Base-by-base conservation (phyloP, 2,329 filamentous ascomycete species). In the Onygenales sp. region DNA sequence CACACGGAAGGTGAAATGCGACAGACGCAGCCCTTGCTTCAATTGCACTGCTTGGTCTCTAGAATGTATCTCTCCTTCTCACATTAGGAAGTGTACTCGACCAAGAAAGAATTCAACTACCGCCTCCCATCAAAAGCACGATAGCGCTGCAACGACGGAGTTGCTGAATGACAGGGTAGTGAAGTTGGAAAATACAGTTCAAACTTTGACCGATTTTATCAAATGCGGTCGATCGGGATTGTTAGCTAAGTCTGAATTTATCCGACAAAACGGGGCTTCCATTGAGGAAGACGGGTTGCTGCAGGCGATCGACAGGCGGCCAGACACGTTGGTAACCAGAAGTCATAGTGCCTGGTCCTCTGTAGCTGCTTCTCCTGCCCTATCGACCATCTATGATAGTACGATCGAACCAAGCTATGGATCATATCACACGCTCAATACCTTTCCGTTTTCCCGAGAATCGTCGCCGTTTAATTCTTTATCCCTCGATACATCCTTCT, bases 1-100 rank as follows among this genome's bases (percentile, higher is more conserved):
- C 32, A 54, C 52, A 41, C 60, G 64, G 49, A 66, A 66, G 54
- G 58, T 66, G 41, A 65, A 61, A 58, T 66, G 63, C 43, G 61
- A 64, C 53, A 57, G 60, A 51, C 55, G 59, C 7, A 54, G 58
- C 43, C 63, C 64, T 11, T 66, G 63, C 53, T 56, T 58, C 39
- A 64, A 62, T 32, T 65, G 63, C 50, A 48, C 43, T 6, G 46
- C 51, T 31, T 59, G 57, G 58, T 54, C 53, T 5, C 50, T 57
- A 8, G 50, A 55, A 10, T 61, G 58, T n/a, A 44, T 56, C 11
- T 59, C 54, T 41, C 58, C 58, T 17, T 58, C 58, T 3, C 59
- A 55, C 13, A 47, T 58, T 11, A 51, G 58, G 45, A 57, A 35
- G 17, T 61, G 56, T 33, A 31, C 36, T n/a, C 50, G 57, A 35